A percentile compares a stretch with the other conserved stretches of the same genome.
Conservation (phyloP, 78 protist genomes). For the Dictyostelium purpureum region DNA sequence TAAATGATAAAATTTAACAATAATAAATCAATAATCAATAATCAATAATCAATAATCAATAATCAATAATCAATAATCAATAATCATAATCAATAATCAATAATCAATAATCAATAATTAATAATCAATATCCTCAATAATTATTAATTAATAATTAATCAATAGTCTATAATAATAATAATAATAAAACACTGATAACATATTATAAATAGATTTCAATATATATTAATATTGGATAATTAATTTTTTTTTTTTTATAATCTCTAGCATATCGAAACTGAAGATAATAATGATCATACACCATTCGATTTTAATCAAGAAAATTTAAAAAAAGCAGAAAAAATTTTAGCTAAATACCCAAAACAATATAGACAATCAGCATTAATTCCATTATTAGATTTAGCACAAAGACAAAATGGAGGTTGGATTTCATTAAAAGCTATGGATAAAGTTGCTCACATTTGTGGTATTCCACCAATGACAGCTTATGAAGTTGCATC, state of each 20-base stretch:
- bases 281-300: constrained; percentile 88
- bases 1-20: too few relatives aligned
- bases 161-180: too few relatives aligned
- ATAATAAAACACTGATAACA: too few relatives aligned
- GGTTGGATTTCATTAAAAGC: constrained; percentile 98
- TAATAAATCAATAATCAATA: too few relatives aligned
- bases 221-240: too few relatives aligned
- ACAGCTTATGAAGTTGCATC: constrained; percentile 97
- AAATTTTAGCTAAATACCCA: constrained; percentile 74
- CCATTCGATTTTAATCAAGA: constrained; percentile 92
- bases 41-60: too few relatives aligned
- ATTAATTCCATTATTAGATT: constrained; percentile 90
- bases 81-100: too few relatives aligned
- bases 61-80: too few relatives aligned
- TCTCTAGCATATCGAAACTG: constrained; percentile 91
- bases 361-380: constrained; percentile 89
- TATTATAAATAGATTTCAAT: too few relatives aligned
- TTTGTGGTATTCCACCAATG: constrained; percentile 93
- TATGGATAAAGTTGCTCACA: constrained; percentile 94
- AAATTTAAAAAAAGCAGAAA: constrained; percentile 73
- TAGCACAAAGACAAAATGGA: constrained; percentile 96
- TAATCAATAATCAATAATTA: too few relatives aligned
- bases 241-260: not conserved
- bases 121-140: too few relatives aligned
- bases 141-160: too few relatives aligned